Conservation (phyloP, 2,329 filamentous ascomycete genomes). For the Aspergillus pseudonomiae region DNA sequence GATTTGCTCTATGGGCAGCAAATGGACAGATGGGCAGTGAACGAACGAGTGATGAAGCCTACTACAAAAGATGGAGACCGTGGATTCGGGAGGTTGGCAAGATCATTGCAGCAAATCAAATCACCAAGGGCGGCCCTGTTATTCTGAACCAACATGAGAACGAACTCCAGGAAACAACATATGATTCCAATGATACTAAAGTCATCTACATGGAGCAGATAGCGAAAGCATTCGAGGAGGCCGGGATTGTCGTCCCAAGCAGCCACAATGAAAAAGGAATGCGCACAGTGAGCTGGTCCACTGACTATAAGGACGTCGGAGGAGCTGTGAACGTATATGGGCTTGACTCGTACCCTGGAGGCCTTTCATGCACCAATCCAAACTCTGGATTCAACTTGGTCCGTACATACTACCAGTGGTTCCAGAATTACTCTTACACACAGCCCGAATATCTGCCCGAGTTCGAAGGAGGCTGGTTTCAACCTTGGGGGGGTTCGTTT, state of each 20-base stretch:
- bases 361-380: conserved; percentile 54
- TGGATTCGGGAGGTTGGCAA: conserved; percentile 52
- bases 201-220: conserved; percentile 59
- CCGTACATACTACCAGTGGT: conserved; percentile 61
- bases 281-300: conserved; percentile 55
- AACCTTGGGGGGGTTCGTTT: conserved; percentile 57
- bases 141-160: conserved; percentile 59
- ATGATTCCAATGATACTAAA: conserved; percentile 48
- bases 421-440: conserved; percentile 57
- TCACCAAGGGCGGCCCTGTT: conserved; percentile 55
- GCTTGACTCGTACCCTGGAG: conserved; percentile 39
- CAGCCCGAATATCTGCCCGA: conserved; percentile 59
- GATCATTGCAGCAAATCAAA: conserved; percentile 54
- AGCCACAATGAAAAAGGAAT: conserved; percentile 57
- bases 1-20: conserved; percentile 50
- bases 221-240: conserved; percentile 48
- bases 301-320: conserved; percentile 59
- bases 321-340: conserved; percentile 53
- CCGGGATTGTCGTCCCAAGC: conserved; percentile 54
- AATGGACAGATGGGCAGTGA: conserved; percentile 51
- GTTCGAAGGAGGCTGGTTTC: conserved; percentile 58
- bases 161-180: conserved; percentile 52
- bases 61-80: conserved; percentile 51
- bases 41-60: conserved; percentile 49
- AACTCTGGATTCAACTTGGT: conserved; percentile 54